Base-by-base conservation (phyloP, 148 eudicot genomes). In the Amaranthus palmeri region DNA sequence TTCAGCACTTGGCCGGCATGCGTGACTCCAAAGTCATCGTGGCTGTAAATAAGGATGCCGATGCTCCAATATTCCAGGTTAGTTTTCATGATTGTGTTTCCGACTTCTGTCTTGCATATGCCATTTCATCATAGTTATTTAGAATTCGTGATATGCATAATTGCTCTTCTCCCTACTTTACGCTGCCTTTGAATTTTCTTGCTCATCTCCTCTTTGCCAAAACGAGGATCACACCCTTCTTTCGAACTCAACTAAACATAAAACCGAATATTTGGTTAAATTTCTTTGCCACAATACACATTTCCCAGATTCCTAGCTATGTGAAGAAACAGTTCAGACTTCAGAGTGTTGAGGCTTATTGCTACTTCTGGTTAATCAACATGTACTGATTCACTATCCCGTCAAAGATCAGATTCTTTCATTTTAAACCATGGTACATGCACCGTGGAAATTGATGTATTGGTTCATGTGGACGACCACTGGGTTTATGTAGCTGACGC, bases 11-110 rank as follows among this genome's bases (percentile, higher is more conserved):
- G 53, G 98, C 98, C n/a, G 98, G 98, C 65, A 91, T 93, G 84
- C 86, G 98, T 81, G 97, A 91, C 79, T 91, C 97, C 40, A 91
- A 88, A 79, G 86, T 93, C 78, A 93, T 91, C 82, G 98, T 93
- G 43, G 98, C 98, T 73, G 86, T 93, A 69, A 91, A 93, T 80
- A 93, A 89, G 81, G 97, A 91, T 77, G 86, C 88, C 50, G 97
- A 91, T 86, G 97, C 98, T 25, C 98, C 98, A 63, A 87, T 93
- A 58, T 93, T 93, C 78, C 96, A 93, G 98, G 97, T 93, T 54
- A 68, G 54, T 50, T 17, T 25, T 49, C 70, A 69, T 63, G 2
- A 64, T 64, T 44, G 15, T 63, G n/a, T 52, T 41, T 40, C 2
- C 62, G 56, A 41, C 61, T 55, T 65, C 53, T 42, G 36, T 7